Conservation (phyloP, 192 early-diverging fungal genomes). For the Coemansia guatemalensis region DNA sequence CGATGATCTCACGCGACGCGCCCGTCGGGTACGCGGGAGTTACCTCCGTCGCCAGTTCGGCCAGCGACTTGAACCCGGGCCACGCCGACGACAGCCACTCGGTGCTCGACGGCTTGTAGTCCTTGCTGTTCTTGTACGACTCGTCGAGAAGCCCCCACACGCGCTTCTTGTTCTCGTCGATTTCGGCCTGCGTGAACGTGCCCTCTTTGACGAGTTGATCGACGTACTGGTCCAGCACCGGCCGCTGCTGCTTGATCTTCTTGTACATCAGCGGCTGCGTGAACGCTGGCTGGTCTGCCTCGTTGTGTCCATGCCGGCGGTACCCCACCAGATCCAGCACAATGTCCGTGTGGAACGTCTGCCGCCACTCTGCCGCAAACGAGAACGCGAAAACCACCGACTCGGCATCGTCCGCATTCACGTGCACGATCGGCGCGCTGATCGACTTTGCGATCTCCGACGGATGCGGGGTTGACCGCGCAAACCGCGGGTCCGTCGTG, state of each 20-base stretch:
- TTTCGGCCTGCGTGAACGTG: constrained; percentile 76
- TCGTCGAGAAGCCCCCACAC: constrained; percentile 92
- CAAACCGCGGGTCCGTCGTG: constrained; percentile 95
- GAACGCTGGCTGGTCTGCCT: constrained; percentile 98
- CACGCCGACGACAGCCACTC: constrained; percentile 97
- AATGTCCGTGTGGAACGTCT: constrained; percentile 94
- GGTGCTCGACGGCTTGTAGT: constrained; percentile 83
- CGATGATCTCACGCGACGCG: constrained; percentile 69
- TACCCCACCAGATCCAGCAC: constrained; percentile 97
- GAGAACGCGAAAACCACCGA: constrained; percentile 94
- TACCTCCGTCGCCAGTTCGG: constrained; percentile 68
- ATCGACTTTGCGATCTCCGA: constrained; percentile 97
- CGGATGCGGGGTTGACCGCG: constrained; percentile 94
- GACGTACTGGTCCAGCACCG: constrained; percentile 85
- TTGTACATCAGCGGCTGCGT: constrained; percentile 98
- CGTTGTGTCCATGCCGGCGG: constrained; percentile 98
- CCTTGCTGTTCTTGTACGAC: constrained; percentile 84
- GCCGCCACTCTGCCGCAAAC: constrained; percentile 95
- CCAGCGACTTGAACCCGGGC: constrained; percentile 82
- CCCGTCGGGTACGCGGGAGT: constrained; percentile 70
- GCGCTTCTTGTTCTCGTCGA: constrained; percentile 85
- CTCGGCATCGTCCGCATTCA: constrained; percentile 97
- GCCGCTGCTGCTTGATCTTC: constrained; percentile 80
- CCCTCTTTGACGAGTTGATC: constrained; percentile 82
- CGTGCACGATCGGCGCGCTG: constrained; percentile 96